phyloP scores from a whole-genome alignment of 768 basidiomycete genomes.

The Floccularia luteovirens region DNA sequence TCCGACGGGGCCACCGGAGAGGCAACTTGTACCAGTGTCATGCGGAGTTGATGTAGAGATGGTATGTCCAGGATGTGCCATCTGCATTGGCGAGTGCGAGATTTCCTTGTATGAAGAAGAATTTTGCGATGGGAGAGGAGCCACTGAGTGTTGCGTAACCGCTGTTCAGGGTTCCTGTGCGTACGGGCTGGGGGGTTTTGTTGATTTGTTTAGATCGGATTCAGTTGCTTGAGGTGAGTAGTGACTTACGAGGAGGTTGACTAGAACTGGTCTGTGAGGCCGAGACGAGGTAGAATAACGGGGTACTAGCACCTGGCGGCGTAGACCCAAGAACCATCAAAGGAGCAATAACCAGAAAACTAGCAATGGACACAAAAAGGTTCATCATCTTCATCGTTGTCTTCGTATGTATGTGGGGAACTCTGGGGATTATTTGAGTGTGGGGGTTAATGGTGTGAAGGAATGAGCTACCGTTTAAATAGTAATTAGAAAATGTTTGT shows the following conservation, averaged over 20 bases:
- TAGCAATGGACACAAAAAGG: conserved; percentile 4
- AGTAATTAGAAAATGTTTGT: too few species aligned
- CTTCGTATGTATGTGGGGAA: too few species aligned
- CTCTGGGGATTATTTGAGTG: too few species aligned
- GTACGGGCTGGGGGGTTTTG: conserved; percentile 16
- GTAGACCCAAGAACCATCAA: conserved; percentile 7
- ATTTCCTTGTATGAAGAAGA: conserved; percentile 23
- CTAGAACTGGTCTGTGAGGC: conserved; percentile 9
- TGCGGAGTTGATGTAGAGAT: conserved; percentile 12
- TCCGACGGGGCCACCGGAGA: conserved; percentile 17
- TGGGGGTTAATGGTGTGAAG: too few species aligned
- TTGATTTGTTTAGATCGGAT: neutral
- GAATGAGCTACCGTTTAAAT: too few species aligned
- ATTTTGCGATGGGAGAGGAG: conserved; percentile 14
- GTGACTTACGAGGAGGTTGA: conserved; percentile 16
- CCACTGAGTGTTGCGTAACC: conserved; percentile 12
- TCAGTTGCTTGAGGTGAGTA: neutral
- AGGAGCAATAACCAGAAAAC: conserved; percentile 2
- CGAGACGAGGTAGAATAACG: conserved; percentile 25
- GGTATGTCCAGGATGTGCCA: conserved; percentile 9
- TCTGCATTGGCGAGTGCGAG: conserved; percentile 12
- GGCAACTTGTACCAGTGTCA: conserved; percentile 14
- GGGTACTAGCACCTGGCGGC: conserved; percentile 22
- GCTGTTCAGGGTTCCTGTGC: conserved; percentile 15
- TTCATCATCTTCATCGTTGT: neutral